A percentile compares a stretch with the other conserved stretches of the same genome.
Evolutionary conservation across 2,329 filamentous ascomycete genomes (phyloP).

Genomic region (Trichophyton equinum): DNA sequence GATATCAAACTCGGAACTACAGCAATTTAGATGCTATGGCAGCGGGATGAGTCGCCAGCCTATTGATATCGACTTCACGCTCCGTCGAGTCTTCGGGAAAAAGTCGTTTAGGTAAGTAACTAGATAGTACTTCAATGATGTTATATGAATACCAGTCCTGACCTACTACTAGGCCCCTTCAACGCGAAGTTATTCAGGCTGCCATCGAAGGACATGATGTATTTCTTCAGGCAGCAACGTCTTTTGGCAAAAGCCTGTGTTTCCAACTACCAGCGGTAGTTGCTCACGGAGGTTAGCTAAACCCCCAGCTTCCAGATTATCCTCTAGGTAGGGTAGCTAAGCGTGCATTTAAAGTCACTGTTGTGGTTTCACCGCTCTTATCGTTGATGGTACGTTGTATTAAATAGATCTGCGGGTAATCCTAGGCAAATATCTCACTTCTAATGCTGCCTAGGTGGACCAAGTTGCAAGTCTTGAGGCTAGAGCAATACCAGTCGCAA

Average conservation of each 20-base stretch:
- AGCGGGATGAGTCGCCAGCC: slow-evolving; percentile 19
- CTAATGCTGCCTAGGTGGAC: slow-evolving; percentile 55
- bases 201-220: slow-evolving; percentile 77
- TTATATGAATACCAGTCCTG: background rate
- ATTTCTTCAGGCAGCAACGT: slow-evolving; percentile 66
- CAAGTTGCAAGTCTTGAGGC: slow-evolving; percentile 70
- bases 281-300: slow-evolving; percentile 61
- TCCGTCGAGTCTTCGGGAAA: slow-evolving; percentile 62
- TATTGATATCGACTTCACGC: slow-evolving; percentile 59
- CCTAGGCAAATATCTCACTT: slow-evolving; percentile 14
- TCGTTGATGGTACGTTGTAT: slow-evolving; percentile 67
- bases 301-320: background rate
- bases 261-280: slow-evolving; percentile 90
- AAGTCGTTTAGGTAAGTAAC: slow-evolving; percentile 51
- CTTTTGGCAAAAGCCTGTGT: slow-evolving; percentile 88
- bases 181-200: slow-evolving; percentile 75
- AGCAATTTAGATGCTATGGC: slow-evolving; percentile 2
- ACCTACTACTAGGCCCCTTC: slow-evolving; percentile 50
- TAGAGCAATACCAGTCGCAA: slow-evolving; percentile 65
- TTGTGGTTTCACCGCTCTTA: slow-evolving; percentile 78
- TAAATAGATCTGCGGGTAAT: background rate
- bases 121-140: background rate
- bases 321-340: background rate
- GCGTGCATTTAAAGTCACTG: slow-evolving; percentile 52
- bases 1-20: too few relatives aligned